Conservation (phyloP, 179 eudicot species). For the Spinacia oleracea region DNA sequence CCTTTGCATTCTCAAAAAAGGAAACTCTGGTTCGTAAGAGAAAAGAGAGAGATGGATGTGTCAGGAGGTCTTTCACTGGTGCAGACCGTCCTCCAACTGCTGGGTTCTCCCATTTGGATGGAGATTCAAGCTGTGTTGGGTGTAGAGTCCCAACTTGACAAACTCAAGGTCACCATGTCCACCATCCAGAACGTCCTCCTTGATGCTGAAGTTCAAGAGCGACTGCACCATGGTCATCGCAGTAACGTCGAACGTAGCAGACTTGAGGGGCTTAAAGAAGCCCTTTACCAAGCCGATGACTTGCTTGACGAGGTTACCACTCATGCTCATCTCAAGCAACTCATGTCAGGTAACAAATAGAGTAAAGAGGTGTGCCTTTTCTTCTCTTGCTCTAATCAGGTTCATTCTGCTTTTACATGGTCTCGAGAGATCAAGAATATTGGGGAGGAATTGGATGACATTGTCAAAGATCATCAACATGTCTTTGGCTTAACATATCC, state of each 20-base stretch:
- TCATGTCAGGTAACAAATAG: background rate
- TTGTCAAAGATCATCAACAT: slow-evolving; percentile 21
- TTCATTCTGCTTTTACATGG: too few relatives aligned
- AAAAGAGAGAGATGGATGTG: slow-evolving; percentile 2
- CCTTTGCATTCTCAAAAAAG: background rate
- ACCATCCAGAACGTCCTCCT: background rate
- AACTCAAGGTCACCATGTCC: slow-evolving; percentile 7
- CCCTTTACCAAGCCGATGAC: slow-evolving; percentile 21
- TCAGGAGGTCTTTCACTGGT: background rate
- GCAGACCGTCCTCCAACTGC: background rate
- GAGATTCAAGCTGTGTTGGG: background rate
- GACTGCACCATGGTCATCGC: background rate
- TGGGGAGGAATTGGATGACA: slow-evolving; percentile 19
- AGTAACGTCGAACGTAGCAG: background rate
- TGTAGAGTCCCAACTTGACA: background rate
- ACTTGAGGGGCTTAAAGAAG: slow-evolving; percentile 13
- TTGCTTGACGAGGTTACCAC: slow-evolving; percentile 14
- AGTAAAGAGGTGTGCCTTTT: background rate
- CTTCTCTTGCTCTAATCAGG: too few relatives aligned
- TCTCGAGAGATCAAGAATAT: slow-evolving; percentile 3
- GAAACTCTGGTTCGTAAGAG: too few relatives aligned
- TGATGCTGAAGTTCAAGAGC: slow-evolving; percentile 7
- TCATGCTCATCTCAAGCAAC: background rate
- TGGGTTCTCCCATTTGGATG: background rate
- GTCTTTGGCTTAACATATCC: slow-evolving; percentile 18